phyloP scores from a whole-genome alignment of 2,329 filamentous ascomycete genomes.

The Beauveria scarabaeidicola region DNA sequence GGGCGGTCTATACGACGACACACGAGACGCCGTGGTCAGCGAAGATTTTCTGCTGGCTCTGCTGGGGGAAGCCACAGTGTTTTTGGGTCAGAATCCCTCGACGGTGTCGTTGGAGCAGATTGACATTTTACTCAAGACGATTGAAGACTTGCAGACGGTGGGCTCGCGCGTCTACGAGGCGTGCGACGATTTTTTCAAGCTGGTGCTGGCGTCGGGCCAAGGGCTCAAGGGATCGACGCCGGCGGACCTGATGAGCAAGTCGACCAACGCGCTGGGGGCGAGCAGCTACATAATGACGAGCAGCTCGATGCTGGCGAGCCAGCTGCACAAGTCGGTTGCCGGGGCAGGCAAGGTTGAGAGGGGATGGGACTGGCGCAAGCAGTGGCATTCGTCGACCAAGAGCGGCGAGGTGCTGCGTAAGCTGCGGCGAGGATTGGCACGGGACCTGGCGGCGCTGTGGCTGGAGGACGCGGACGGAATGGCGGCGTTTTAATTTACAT shows the following conservation, averaged over 20 bases:
- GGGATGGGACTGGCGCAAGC: conserved; percentile 71
- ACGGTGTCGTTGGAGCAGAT: conserved; percentile 65
- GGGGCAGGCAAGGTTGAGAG: conserved; percentile 46
- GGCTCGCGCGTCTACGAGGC: conserved; percentile 61
- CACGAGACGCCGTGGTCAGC: conserved; percentile 73
- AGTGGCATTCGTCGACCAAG: conserved; percentile 59
- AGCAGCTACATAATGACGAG: conserved; percentile 63
- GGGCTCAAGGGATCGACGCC: conserved; percentile 55
- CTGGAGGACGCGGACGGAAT: conserved; percentile 54
- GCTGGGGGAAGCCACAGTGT: conserved; percentile 73
- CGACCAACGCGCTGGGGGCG: conserved; percentile 45
- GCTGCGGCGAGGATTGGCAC: conserved; percentile 64
- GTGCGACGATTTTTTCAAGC: conserved; percentile 69
- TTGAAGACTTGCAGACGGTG: conserved; percentile 74
- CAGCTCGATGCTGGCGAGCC: conserved; percentile 60
- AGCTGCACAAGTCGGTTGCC: conserved; percentile 52
- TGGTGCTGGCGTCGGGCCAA: conserved; percentile 63
- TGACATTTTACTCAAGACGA: conserved; percentile 63
- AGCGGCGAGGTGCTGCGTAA: conserved; percentile 64
- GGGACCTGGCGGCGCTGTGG: conserved; percentile 65
- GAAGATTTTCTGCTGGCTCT: conserved; percentile 80
- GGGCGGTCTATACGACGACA: conserved; percentile 78
- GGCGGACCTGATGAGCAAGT: conserved; percentile 55
- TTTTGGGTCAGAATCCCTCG: conserved; percentile 50
- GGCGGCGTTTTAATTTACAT: conserved; percentile 28